Evolutionary conservation across 2,329 filamentous ascomycete genomes (phyloP).

Genomic region (Aspergillus sp.): DNA sequence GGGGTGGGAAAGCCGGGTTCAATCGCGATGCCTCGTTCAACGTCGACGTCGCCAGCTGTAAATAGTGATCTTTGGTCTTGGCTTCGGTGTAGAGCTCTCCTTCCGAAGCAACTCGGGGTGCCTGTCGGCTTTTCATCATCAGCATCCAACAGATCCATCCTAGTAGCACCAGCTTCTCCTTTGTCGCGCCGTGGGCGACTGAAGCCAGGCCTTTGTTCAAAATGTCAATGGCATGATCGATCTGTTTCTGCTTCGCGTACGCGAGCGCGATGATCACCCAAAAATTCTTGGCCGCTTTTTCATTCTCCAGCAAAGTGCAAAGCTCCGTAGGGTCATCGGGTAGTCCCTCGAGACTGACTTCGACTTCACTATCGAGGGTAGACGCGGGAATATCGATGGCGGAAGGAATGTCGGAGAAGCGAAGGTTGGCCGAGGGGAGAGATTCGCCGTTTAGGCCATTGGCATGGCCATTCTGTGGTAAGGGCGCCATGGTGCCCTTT

Average conservation of each 20-base stretch:
- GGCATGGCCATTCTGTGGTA: conserved; percentile 43
- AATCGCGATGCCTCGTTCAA: conserved; percentile 94
- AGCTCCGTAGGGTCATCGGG: conserved; percentile 92
- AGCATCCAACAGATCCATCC: conserved; percentile 88
- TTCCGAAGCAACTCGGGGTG: conserved; percentile 63
- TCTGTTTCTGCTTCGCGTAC: conserved; percentile 92
- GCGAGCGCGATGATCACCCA: conserved; percentile 98
- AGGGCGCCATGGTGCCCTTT: conserved; percentile 44
- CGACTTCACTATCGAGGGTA: conserved; percentile 65
- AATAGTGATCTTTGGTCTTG: conserved; percentile 89
- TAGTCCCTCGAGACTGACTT: conserved; percentile 86
- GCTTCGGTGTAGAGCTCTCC: conserved; percentile 63
- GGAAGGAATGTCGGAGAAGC: conserved; percentile 59
- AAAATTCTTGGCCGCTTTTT: conserved; percentile 82
- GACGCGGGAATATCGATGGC: conserved; percentile 62
- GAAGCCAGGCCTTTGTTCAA: conserved; percentile 69
- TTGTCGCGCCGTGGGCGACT: conserved; percentile 63
- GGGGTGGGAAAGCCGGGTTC: conserved; percentile 84
- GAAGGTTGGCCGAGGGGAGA: conserved; percentile 28
- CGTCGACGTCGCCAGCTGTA: conserved; percentile 82
- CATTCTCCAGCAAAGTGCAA: conserved; percentile 91
- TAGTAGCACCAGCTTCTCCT: conserved; percentile 81
- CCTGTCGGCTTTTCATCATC: conserved; percentile 80
- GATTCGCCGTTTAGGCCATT: conserved; percentile 49
- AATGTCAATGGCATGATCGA: conserved; percentile 73